Percentiles rank a stretch among this genome's conserved stretches.
These are phyloP conservation scores for Cutaneotrichosporon curvatum DNA, from an alignment of 1,284 basidiomycete species.

Conservation along the genomic window DNA sequence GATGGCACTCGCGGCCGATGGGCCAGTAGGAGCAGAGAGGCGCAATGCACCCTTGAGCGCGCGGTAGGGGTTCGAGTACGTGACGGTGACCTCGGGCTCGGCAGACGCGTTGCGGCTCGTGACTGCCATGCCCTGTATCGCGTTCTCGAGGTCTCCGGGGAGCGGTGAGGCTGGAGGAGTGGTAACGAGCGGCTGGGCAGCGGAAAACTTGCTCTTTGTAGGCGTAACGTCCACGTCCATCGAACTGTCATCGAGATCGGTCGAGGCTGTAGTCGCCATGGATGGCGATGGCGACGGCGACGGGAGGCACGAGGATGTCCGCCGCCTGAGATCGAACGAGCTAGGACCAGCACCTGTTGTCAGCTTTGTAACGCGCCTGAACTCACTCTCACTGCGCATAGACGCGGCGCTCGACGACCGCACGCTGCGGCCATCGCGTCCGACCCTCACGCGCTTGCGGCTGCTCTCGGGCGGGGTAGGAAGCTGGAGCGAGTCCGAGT, in stretches of 20 bases:
- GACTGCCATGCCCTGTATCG: constrained; percentile 9
- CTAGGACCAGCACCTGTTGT: background rate
- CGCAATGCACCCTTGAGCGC: constrained; percentile 39
- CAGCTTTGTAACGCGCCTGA: no score
- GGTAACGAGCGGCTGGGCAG: constrained; percentile 18
- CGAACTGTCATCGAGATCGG: constrained; percentile 8
- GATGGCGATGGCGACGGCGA: constrained; percentile 35
- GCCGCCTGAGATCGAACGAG: background rate
- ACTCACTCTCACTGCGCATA: constrained; percentile 31
- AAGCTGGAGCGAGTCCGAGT: constrained; percentile 8
- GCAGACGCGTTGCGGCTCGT: background rate
- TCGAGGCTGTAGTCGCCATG: constrained; percentile 21
- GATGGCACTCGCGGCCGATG: constrained; percentile 22
- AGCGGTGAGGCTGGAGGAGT: constrained; percentile 32
- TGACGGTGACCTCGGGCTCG: background rate
- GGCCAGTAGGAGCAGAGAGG: constrained; percentile 19
- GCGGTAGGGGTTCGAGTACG: constrained; percentile 35
- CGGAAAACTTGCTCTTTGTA: constrained; percentile 22
- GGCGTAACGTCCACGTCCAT: constrained; percentile 28
- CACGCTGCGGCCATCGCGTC: constrained; percentile 15
- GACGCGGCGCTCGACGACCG: constrained; percentile 35
- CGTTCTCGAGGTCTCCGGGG: constrained; percentile 1
- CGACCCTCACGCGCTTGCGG: constrained; percentile 31
- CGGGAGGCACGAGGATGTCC: constrained; percentile 21
- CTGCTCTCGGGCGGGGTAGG: constrained; percentile 6